Evolutionary conservation across 257 asterid species (phyloP).

Genomic region (Paulownia fortunei): DNA sequence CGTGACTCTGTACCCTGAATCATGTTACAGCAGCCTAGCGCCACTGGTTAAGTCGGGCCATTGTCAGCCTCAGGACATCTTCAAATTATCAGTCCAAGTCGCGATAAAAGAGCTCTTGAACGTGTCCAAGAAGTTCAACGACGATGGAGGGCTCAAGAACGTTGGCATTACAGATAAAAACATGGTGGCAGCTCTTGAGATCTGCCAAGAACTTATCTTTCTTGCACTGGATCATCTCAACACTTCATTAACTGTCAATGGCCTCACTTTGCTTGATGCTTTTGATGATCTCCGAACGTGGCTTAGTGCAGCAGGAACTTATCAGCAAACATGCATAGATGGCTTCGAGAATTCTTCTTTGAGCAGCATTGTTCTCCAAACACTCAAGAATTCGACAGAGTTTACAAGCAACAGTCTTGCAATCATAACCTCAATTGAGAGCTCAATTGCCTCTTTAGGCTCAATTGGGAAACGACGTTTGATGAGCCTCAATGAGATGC

Average conservation of each 20-base stretch:
- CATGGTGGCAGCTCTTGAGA: background rate
- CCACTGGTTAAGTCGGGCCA: background rate
- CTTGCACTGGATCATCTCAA: background rate
- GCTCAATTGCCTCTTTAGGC: background rate
- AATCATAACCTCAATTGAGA: constrained; percentile 11
- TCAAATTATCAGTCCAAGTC: background rate
- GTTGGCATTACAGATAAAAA: background rate
- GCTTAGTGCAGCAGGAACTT: background rate
- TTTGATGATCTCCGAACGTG: background rate
- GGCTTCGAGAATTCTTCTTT: background rate
- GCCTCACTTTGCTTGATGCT: background rate
- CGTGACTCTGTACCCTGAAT: too few species aligned
- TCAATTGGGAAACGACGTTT: background rate
- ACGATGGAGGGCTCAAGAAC: background rate
- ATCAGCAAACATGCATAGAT: background rate
- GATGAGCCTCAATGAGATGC: background rate
- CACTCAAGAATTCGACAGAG: constrained; percentile 10
- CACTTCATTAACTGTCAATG: background rate
- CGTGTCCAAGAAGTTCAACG: too few species aligned
- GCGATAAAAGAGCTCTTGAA: background rate
- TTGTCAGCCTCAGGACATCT: background rate
- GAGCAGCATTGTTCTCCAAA: background rate
- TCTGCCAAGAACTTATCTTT: background rate
- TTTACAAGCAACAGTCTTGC: constrained; percentile 28
- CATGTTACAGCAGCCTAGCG: too few species aligned